Evolutionary conservation across 192 early-diverging fungal species (phyloP), one percentile per base, ranked within the genome.

Genomic region (Backusella tarrabulga): DNA sequence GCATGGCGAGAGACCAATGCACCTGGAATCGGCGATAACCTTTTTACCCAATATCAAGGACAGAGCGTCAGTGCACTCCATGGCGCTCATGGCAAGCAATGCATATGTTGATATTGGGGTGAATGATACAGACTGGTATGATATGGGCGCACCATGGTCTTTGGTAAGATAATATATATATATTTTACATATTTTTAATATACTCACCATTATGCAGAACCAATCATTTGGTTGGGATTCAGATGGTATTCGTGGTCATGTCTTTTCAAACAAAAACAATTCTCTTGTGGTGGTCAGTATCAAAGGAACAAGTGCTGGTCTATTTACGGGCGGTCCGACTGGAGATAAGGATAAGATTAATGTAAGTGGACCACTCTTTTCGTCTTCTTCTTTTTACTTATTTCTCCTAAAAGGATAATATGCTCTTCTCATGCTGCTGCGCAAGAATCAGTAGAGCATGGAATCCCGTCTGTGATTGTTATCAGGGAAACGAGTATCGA

Each of bases 381-480:
- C 29, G 29, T 79, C 44, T 60, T 11, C 19, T n/a, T 9, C 40
- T 23, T 46, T 66, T 35, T 34, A 68, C 38, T 19, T 14, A 38
- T 41, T 67, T 34, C 11, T n/a, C 26, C 1, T 81, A 32, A 32
- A 32, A 89, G 88, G 96, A 98, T 83, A 99, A 98, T 81, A 87
- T 95, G 52, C 86, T 98, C 77, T 99, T 99, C 78, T 96, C 95
- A 4, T 99, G 97, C 84, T 99, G 97, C 88, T 99, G 97, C 83
- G 97, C 93, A n/a, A 91, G 92, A 71, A 93, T 94, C 11, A 92
- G 92, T 76, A 88, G 90, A 69, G 87, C 88, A 6, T 99, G 97
- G 97, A 85, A 78, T 8, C 88, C 94, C 0, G 93, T 99, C 6
- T 99, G 97, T 80, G 90, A 92, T 73, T 99, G 97, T 85, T 89